Conservation (phyloP, 2,329 filamentous ascomycete species). For the Fragosphaeria purpurea region DNA sequence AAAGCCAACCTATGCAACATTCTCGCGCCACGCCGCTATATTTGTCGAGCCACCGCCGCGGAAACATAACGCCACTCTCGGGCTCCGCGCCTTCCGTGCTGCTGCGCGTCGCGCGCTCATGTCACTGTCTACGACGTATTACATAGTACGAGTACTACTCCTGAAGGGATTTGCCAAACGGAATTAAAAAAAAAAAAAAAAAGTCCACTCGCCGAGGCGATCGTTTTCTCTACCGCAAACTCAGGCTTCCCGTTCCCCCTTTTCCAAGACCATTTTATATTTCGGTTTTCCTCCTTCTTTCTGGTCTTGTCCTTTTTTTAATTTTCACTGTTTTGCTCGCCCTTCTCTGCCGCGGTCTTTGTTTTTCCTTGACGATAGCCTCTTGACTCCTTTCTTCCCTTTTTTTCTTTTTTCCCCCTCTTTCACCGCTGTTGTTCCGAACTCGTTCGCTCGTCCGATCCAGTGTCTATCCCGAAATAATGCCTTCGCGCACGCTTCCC, state of each 20-base stretch:
- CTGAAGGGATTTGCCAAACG: too few species aligned
- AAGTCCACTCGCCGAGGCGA: neutral
- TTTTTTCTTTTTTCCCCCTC: neutral
- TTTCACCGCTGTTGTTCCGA: neutral
- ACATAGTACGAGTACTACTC: too few species aligned
- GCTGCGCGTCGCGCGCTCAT: too few species aligned
- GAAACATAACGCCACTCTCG: slow-evolving; percentile 7
- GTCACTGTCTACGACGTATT: neutral
- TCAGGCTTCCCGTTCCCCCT: neutral
- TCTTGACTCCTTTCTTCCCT: neutral
- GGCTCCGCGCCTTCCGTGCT: neutral
- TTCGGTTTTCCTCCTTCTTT: neutral
- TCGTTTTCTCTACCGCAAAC: slow-evolving; percentile 1
- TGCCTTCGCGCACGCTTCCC: slow-evolving; percentile 75
- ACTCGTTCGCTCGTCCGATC: too few species aligned
- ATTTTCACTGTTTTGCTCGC: too few species aligned
- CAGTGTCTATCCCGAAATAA: too few species aligned
- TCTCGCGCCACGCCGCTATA: neutral
- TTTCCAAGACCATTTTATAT: neutral
- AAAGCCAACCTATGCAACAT: too few species aligned
- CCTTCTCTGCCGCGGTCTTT: too few species aligned
- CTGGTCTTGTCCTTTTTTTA: neutral
- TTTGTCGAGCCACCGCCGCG: neutral
- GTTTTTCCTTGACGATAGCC: too few species aligned
- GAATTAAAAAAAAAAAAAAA: too few species aligned